Base-by-base conservation (phyloP, 2,329 filamentous ascomycete genomes). In the Aspergillus proliferans region DNA sequence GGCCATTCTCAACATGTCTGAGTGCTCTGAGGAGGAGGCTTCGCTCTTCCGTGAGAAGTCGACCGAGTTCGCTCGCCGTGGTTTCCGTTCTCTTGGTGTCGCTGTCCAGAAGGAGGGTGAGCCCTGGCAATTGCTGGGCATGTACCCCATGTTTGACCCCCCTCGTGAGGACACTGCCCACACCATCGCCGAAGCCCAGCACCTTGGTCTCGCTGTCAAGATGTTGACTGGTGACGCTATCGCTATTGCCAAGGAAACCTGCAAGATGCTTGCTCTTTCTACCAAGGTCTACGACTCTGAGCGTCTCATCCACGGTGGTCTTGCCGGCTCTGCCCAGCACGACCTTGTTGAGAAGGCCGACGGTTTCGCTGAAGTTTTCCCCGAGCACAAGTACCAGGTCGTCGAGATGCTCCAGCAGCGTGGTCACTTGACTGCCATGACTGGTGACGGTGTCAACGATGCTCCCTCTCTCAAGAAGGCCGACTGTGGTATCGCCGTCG, bases 221-320 rank as follows among this genome's bases (percentile, higher is more conserved):
- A 88, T 88, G 85, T 76, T 88, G 70, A 88, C 85, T 73, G 85
- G 85, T 80, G 85, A 88, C 66, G 85, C 85, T 56, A 86, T 88
- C 60, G 85, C 85, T 61, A 88, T 88, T 58, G 85, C 85, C 51
- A 88, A 88, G 76, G 85, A 88, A 73, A 88, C 85, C 58, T 88
- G 85, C 80, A 87, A 87, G 76, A 88, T 88, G 83, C 78, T 88
- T 67, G 84, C 85, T 58, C 81, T 88, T 51, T 84, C 84, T 60
- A 88, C 85, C 67, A 88, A 88, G 77, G 85, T 89, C 58, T 88
- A 88, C 77, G 87, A 88, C 76, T 88, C 85, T 52, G 82, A 86
- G 66, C 85, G 84, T 73, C 80, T 89, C 57, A 87, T 88, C 60
- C 83, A 87, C 72, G 84, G 85, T 72, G 85, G 85, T 76, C 79